Percentiles rank a stretch among this genome's conserved stretches.
These are phyloP conservation scores for Nemania diffusa DNA, from an alignment of 2,329 filamentous ascomycete species.

Conservation along the genomic window DNA sequence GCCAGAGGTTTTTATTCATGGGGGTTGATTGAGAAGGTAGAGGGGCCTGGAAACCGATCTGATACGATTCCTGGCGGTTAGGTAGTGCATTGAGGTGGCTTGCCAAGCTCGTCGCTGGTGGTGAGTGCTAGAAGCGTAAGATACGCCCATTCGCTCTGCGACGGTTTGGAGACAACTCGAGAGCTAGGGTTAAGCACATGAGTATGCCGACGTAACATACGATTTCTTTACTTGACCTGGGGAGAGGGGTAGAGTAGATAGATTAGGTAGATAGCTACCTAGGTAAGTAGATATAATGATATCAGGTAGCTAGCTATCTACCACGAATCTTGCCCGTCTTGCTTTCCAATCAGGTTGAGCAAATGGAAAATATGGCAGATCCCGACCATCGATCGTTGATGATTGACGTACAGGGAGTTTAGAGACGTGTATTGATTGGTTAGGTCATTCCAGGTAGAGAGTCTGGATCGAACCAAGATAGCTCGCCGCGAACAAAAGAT, in stretches of 20 bases:
- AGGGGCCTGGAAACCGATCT: neutral
- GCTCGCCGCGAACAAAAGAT: neutral
- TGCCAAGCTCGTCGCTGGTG: neutral
- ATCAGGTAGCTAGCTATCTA: too few relatives aligned
- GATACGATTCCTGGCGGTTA: neutral
- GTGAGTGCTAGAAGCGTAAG: neutral
- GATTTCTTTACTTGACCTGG: neutral
- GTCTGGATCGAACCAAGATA: neutral
- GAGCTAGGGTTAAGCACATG: neutral
- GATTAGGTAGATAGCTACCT: too few relatives aligned
- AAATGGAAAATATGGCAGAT: neutral
- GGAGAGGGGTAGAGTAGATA: neutral
- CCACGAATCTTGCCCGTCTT: neutral
- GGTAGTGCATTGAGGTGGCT: neutral
- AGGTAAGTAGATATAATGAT: neutral
- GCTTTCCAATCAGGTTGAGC: neutral
- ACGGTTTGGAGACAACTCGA: neutral
- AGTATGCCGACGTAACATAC: neutral
- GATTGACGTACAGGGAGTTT: neutral
- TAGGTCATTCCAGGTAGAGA: neutral
- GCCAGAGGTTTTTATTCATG: neutral
- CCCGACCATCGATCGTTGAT: conserved; percentile 6
- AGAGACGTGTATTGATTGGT: conserved; percentile 2
- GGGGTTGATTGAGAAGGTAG: neutral
- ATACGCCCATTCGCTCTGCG: neutral